A percentile compares a stretch with the other conserved stretches of the same genome.
Conservation (phyloP, 768 basidiomycete genomes). For the Kwoniella dejecticola region DNA sequence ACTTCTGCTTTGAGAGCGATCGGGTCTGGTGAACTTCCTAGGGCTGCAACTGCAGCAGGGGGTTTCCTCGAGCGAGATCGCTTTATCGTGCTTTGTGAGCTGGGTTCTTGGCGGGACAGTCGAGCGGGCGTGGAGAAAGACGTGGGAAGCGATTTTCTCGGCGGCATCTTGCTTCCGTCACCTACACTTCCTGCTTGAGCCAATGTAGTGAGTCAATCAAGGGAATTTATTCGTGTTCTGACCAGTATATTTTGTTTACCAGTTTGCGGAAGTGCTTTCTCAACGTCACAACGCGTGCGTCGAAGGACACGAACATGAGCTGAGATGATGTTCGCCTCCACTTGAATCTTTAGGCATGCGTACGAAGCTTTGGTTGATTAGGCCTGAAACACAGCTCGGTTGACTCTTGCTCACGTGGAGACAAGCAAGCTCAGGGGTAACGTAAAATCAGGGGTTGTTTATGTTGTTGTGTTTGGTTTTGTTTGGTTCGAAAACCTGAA, state of each 20-base stretch:
- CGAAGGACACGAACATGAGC: no score
- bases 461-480: background rate
- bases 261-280: background rate
- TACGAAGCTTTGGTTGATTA: no score
- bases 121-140: background rate
- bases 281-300: background rate
- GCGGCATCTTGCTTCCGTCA: constrained; percentile 11
- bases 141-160: constrained; percentile 13
- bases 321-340: no score
- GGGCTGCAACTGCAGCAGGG: no score
- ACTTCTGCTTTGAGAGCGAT: background rate
- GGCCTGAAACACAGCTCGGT: no score
- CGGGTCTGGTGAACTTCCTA: constrained; percentile 2
- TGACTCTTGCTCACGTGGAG: no score
- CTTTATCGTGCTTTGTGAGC: constrained; percentile 2
- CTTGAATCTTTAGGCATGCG: background rate
- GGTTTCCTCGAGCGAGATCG: background rate
- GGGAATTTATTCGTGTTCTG: no score
- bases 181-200: no score
- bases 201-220: no score
- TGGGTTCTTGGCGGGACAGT: background rate
- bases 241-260: no score
- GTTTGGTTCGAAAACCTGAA: constrained; percentile 8
- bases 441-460: constrained; percentile 4
- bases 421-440: background rate